Evolutionary conservation across 495 filamentous ascomycete genomes (phyloP), one percentile per base, ranked within the genome.

Genomic region (Echria macrotheca): DNA sequence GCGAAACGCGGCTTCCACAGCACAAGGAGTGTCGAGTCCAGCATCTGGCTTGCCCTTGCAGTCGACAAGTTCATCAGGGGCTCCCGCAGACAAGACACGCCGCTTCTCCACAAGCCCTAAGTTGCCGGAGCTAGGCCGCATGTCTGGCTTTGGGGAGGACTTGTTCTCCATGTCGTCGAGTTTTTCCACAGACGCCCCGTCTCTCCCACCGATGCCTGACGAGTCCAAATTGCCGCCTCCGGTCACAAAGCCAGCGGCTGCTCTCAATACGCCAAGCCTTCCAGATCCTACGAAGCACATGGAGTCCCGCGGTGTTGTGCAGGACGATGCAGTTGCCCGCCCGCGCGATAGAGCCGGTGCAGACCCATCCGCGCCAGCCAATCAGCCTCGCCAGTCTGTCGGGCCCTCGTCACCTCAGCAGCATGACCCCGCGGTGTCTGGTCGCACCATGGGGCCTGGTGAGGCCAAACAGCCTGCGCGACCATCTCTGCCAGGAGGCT

Each of bases 401-500:
- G 52, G 44, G 52, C 25, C 40, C 35, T 32, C 23, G 41, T 50
- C 44, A 29, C 24, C 44, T 18, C 52, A 52, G 52, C 56, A 47
- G 38, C 29, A 25, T 43, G 40, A 51, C 31, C 41, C 44, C 5
- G 55, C 44, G 36, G 50, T 51, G 15, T 26, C 44, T 35, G 25
- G 41, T 19, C 53, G 49, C 37, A 53, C 56, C 3, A 44, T 57
- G 32, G 33, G 44, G 36, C n/a, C 5, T 25, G 44, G 44, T n/a
- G 57, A 59, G 28, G 54, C 53, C 53, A 60, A 68, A 49, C 77
- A 67, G 37, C 73, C 78, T 18, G 15, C 47, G 40, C 68, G 82
- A 40, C 84, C 84, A 23, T 72, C 71, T 26, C 60, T 87, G 25
- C 83, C 84, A 14, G 83, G 83, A 8, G 75, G 72, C 40, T 86